Base-by-base conservation (phyloP, 202 grass and related monocot genomes). In the Miscanthus sacchariflorus region DNA sequence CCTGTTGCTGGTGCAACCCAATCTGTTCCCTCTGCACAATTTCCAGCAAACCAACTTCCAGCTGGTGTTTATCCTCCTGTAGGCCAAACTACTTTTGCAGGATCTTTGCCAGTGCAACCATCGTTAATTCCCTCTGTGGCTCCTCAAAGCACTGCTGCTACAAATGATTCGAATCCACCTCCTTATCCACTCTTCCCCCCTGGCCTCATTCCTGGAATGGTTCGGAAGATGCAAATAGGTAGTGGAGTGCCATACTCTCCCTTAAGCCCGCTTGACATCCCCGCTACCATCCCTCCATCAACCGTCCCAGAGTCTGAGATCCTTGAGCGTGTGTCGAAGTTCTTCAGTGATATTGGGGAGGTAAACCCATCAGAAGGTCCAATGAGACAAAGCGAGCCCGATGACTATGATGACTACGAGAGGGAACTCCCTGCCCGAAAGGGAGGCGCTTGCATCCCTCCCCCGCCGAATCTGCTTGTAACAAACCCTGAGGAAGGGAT, bases 151-250 rank as follows among this genome's bases (percentile, higher is more conserved):
- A 63, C 70, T 59, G 71, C 83, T 72, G 67, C 25, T 46, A 39
- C 76, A 85, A 80, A 52, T 3, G 96, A 96, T 78, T 77, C 83
- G 30, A 91, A 67, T 80, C 94, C 75, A 28, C 97, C 97, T 33
- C 94, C 97, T 30, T 99, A 99, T 81, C 97, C 97, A 66, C 70
- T 99, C 18, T 99, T 99, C 36, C 94, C 96, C 33, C 97, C 97
- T 83, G 97, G 97, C 36, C 92, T 99, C 50, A 99, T 99, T 82
- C 97, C 97, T 75, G 97, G 94, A 80, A 99, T 99, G 97, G 97
- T 99, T 74, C 81, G 94, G 61, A 99, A 99, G 82, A 99, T 95
- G 94, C 97, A 99, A 67, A 96, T 99, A 3, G 97, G 97, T 2
- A 96, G 94, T 21, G 97, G 97, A 45, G 97, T 99, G 9, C 97